Conservation (phyloP, 2,329 filamentous ascomycete species). For the Paraphoma chrysanthemicola region DNA sequence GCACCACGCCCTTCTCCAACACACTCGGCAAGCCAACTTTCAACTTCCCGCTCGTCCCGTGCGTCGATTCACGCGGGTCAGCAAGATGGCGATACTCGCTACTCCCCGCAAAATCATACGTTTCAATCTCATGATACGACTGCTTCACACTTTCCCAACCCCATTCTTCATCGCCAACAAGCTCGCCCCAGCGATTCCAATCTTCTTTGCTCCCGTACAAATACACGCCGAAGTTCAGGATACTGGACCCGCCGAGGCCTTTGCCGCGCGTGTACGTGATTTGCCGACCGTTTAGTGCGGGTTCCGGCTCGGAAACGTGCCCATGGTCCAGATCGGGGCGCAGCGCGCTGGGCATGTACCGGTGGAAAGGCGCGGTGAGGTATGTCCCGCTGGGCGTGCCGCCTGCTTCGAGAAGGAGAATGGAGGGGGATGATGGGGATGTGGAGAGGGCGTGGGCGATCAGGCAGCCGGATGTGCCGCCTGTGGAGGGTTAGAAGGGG, state of each 20-base stretch:
- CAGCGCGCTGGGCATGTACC: slow-evolving; percentile 55
- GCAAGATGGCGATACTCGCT: slow-evolving; percentile 55
- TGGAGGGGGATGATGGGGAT: slow-evolving; percentile 55
- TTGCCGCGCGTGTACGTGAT: slow-evolving; percentile 56
- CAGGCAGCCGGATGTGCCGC: slow-evolving; percentile 66
- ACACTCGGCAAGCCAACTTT: slow-evolving; percentile 55
- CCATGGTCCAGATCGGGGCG: slow-evolving; percentile 60
- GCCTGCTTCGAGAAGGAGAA: slow-evolving; percentile 70
- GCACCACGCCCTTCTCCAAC: slow-evolving; percentile 63
- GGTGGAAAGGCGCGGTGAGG: slow-evolving; percentile 57
- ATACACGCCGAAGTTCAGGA: slow-evolving; percentile 54
- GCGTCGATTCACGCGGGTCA: slow-evolving; percentile 52
- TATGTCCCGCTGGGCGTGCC: slow-evolving; percentile 55
- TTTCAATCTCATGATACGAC: slow-evolving; percentile 62
- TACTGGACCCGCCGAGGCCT: slow-evolving; percentile 58
- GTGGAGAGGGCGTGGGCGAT: slow-evolving; percentile 62
- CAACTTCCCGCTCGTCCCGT: slow-evolving; percentile 52
- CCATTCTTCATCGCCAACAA: slow-evolving; percentile 64
- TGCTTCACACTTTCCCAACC: slow-evolving; percentile 61
- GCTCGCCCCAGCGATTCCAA: slow-evolving; percentile 66
- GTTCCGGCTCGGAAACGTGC: slow-evolving; percentile 49
- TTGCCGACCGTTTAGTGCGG: slow-evolving; percentile 47
- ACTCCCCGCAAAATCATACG: slow-evolving; percentile 52
- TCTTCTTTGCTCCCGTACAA: slow-evolving; percentile 63
- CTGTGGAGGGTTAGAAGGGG: slow-evolving; percentile 41